Evolutionary conservation across 352 stramenopile genomes (phyloP), one percentile per base, ranked within the genome.

Genomic region (Sclerospora graminicola): DNA sequence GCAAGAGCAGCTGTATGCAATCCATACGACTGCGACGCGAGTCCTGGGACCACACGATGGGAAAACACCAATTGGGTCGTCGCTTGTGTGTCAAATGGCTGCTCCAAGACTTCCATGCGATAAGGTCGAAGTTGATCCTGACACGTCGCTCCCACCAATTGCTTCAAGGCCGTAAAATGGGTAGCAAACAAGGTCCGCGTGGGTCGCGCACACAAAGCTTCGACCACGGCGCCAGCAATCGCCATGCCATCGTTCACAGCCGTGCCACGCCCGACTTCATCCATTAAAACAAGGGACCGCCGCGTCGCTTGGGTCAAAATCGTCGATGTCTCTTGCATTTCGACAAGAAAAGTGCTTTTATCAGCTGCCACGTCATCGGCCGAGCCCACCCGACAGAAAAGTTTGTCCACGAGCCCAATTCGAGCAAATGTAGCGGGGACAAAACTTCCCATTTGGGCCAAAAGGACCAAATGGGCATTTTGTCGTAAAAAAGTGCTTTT

Each of bases 401-500:
- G 51, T 40, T 83, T 85, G 41, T 93, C 81, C 2, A 88, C 71
- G 5, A 90, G 39, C 1, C 79, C 78, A 15, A 92, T 44, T 24
- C 63, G 63, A 14, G 78, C 79, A 45, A 84, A 84, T 15, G 49
- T 64, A 3, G 83, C 81, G 0, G 83, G 83, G 0, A 95, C 83
- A 42, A 82, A 95, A 45, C 69, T 78, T 1, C 82, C 83, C 38
- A 82, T 84, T 45, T 94, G 83, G 9, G 82, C 79, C 8, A 95
- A 48, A 4, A 93, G 44, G 7, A 89, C 73, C 10, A 85, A 38
- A 29, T 91, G 81, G 1, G 81, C 81, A 15, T 65, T 88, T 48
- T 89, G 77, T 0, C 81, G 74, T 11, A 94, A 50, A 28, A 89
- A 90, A 0, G 83, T 95, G 50, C 66, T 86, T 46, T 95, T 95